phyloP scores from a whole-genome alignment of 2,329 filamentous ascomycete species.

The Apiospora hydei region DNA sequence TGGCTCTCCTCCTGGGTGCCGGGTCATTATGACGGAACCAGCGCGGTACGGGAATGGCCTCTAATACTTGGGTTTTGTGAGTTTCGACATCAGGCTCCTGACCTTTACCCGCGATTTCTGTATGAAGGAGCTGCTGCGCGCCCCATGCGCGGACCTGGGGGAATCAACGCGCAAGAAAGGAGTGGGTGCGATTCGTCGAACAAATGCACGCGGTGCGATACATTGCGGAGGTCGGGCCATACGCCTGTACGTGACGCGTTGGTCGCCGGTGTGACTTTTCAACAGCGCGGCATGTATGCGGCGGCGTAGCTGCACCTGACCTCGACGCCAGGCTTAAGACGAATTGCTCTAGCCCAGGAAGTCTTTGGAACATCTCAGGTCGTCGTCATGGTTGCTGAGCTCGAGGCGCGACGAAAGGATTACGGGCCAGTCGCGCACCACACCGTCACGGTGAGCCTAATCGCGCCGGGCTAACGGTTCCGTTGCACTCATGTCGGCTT shows the following conservation, averaged over 20 bases:
- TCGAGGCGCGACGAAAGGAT: not conserved
- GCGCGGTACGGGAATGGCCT: not conserved
- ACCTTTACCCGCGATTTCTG: not conserved
- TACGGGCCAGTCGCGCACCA: constrained; percentile 65
- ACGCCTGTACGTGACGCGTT: too few species aligned
- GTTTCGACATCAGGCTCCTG: not conserved
- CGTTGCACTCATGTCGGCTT: constrained; percentile 80
- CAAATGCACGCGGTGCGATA: not conserved
- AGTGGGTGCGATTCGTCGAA: not conserved
- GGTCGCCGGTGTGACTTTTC: not conserved
- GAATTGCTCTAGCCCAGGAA: not conserved
- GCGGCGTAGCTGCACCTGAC: not conserved
- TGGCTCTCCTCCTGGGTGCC: not conserved
- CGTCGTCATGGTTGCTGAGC: not conserved
- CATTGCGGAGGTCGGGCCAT: not conserved
- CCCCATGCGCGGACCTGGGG: not conserved
- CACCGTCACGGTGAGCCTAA: constrained; percentile 72
- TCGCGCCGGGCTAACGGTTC: constrained; percentile 74
- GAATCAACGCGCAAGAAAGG: not conserved
- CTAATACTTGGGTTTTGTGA: not conserved
- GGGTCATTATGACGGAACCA: not conserved
- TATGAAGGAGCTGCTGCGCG: not conserved
- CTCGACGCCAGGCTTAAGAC: constrained; percentile 1
- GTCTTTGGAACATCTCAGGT: not conserved
- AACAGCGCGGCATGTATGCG: not conserved